Base-by-base conservation (phyloP, 371 early-diverging fungal species). In the Mortierella polycephala region DNA sequence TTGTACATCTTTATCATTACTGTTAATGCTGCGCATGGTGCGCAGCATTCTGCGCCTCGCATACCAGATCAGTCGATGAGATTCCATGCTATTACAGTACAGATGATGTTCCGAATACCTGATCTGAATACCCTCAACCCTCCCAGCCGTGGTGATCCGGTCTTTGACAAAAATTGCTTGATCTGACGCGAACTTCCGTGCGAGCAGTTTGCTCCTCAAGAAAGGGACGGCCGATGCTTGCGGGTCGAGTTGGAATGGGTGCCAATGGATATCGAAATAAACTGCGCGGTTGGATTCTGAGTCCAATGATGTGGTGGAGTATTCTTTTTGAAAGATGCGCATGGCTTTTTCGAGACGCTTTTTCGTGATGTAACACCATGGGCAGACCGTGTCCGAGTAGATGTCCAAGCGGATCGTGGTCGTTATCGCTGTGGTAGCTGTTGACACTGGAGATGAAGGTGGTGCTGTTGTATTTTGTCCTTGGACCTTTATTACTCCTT, bases 311-410 rank as follows among this genome's bases (percentile, higher is more conserved):
- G 30, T 4, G 30, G 30, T 4, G 4, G 30, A 30, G 30, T 30
- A 30, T 30, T 30, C 30, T 2, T 30, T 30, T 18, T 65, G 60
- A 21, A 72, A 72, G 41, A 56, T n/a, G 0, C n/a, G 16, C 45
- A 72, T 65, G 53, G 72, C 67, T 39, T 52, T 56, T 20, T 89
- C 87, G n/a, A 92, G 73, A 13, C 91, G 84, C 5, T 88, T 86
- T 67, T 90, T 90, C 57, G 90, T 90, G 40, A 92, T 74, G 66
- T 85, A 92, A 60, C 90, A 92, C 88, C 88, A 90, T 9, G 89
- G 91, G 53, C 91, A 90, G 21, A 87, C 69, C n/a, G 82, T 86
- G 74, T 90, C 90, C 14, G 83, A 75, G 14, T 85, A 80, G 51
- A 87, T 71, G 23, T 84, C 84, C 39, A 89, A 82, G 14, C 72